Evolutionary conservation across 1,284 basidiomycete genomes (phyloP).

Genomic region (Leccinum pachyderme): DNA sequence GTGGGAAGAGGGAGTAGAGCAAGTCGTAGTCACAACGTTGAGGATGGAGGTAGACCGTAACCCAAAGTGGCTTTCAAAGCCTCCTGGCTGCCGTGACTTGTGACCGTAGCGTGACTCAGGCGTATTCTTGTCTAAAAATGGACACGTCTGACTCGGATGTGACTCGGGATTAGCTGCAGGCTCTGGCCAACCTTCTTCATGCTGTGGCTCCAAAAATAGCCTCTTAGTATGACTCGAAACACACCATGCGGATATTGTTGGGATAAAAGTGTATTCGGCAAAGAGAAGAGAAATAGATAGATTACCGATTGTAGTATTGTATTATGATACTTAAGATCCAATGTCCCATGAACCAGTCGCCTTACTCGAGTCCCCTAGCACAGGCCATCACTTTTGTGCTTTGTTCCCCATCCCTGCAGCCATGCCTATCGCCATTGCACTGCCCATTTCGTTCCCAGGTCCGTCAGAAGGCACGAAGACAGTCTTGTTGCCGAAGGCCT

Average conservation of each 20-base stretch:
- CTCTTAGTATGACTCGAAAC: background rate
- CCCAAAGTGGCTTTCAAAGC: slow-evolving; percentile 32
- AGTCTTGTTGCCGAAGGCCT: slow-evolving; percentile 66
- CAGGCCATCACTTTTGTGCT: slow-evolving; percentile 16
- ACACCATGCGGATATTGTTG: background rate
- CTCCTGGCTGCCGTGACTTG: slow-evolving; percentile 35
- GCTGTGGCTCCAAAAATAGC: background rate
- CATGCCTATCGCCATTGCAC: slow-evolving; percentile 61
- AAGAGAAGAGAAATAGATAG: background rate
- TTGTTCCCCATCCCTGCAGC: slow-evolving; percentile 60
- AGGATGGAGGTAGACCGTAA: slow-evolving; percentile 27
- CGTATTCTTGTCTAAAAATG: slow-evolving; percentile 11
- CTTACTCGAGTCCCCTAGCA: background rate
- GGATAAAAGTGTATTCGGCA: background rate
- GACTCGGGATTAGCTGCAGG: background rate
- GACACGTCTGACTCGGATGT: background rate
- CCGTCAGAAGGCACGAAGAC: slow-evolving; percentile 69
- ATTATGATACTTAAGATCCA: background rate
- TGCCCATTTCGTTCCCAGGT: slow-evolving; percentile 54
- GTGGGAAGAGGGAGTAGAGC: slow-evolving; percentile 14
- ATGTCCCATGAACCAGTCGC: background rate
- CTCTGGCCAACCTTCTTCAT: no score
- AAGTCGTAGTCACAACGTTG: slow-evolving; percentile 36
- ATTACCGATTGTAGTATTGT: background rate
- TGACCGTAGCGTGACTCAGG: slow-evolving; percentile 31